phyloP scores from a whole-genome alignment of 371 early-diverging fungal genomes.

The Fennellomyces sp. region DNA sequence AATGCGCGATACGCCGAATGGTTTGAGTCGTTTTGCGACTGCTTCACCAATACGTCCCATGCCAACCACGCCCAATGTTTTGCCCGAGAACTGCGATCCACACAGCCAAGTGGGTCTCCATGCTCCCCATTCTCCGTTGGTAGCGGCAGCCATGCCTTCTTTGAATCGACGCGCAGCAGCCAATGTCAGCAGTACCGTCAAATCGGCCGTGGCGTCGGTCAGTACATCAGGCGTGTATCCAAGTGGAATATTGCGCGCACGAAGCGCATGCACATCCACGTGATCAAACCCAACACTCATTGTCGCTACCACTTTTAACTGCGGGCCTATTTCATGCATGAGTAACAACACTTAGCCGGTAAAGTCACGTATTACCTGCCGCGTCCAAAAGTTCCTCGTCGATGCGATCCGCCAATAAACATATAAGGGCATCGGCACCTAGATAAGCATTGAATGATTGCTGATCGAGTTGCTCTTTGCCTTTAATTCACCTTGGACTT shows the following conservation, averaged over 20 bases:
- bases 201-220: conserved; percentile 88
- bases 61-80: conserved; percentile 86
- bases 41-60: conserved; percentile 86
- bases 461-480: background rate
- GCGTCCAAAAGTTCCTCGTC: conserved; percentile 69
- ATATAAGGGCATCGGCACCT: conserved; percentile 68
- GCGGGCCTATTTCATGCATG: conserved; percentile 40
- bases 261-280: conserved; percentile 59
- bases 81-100: conserved; percentile 74
- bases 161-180: conserved; percentile 73
- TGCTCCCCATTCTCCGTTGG: conserved; percentile 62
- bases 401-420: conserved; percentile 74
- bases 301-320: conserved; percentile 68
- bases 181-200: conserved; percentile 75
- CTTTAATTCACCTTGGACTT: conserved; percentile 33
- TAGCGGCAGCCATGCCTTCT: conserved; percentile 58
- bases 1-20: conserved; percentile 67
- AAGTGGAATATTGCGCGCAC: conserved; percentile 55
- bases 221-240: conserved; percentile 89
- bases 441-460: background rate
- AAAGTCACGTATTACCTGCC: too few species aligned
- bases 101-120: conserved; percentile 78
- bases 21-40: conserved; percentile 67
- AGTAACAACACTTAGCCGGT: too few species aligned
- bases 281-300: conserved; percentile 89